Evolutionary conservation across 768 basidiomycete species (phyloP).

Genomic region (Xerocomellus chrysenteron): DNA sequence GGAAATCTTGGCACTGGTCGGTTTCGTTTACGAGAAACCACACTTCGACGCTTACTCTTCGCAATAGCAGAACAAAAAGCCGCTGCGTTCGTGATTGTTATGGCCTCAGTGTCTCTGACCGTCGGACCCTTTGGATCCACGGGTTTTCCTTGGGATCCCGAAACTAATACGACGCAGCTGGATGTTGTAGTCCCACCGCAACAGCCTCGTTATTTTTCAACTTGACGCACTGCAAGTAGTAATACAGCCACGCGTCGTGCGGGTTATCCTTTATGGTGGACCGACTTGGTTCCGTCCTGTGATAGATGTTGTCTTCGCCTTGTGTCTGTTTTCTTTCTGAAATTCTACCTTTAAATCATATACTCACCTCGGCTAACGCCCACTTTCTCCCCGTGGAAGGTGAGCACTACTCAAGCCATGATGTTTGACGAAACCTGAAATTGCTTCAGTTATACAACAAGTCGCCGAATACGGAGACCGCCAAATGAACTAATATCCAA

Average conservation of each 20-base stretch:
- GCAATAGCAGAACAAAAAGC: slow-evolving; percentile 24
- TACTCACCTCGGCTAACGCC: background rate
- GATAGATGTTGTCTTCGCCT: background rate
- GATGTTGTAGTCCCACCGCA: background rate
- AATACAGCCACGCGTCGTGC: background rate
- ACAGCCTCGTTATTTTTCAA: background rate
- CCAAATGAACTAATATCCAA: background rate
- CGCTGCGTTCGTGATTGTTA: background rate
- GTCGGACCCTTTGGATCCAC: background rate
- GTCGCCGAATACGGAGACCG: background rate
- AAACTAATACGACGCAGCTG: background rate
- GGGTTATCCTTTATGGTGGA: background rate
- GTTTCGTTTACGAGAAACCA: background rate
- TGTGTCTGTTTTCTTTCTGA: background rate
- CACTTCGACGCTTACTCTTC: slow-evolving; percentile 5
- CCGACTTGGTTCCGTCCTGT: background rate
- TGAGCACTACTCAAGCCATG: background rate
- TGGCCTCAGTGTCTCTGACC: background rate
- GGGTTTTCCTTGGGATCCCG: background rate
- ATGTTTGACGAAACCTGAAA: background rate
- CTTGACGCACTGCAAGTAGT: background rate
- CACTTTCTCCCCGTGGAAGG: background rate
- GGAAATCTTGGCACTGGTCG: slow-evolving; percentile 59
- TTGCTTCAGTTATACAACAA: background rate
- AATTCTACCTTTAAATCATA: background rate